phyloP scores from a whole-genome alignment of 441 rosid genomes.

The Populus hybrid region DNA sequence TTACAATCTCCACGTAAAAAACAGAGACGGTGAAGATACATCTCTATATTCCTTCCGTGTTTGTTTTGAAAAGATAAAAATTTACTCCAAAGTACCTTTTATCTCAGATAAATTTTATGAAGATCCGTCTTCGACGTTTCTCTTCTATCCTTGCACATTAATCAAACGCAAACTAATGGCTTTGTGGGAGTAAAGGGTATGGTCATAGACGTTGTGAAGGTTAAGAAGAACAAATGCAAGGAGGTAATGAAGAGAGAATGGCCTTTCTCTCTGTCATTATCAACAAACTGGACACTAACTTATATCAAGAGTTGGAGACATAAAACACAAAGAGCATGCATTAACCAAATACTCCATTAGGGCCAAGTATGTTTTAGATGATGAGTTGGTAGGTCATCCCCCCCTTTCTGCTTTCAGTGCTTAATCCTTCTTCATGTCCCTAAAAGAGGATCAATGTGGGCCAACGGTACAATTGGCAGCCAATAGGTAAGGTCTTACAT shows the following conservation, averaged over 20 bases:
- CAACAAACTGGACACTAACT: not conserved
- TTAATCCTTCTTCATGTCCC: not conserved
- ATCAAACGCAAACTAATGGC: not conserved
- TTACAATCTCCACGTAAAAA: too few species aligned
- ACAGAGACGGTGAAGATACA: too few species aligned
- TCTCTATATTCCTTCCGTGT: too few species aligned
- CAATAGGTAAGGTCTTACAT: not conserved
- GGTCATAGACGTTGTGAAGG: not conserved
- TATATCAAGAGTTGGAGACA: not conserved
- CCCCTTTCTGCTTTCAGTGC: not conserved
- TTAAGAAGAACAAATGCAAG: not conserved
- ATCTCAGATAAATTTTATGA: not conserved
- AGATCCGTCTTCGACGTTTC: too few species aligned
- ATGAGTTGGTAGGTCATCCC: not conserved
- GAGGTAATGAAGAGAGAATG: not conserved
- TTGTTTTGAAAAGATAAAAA: too few species aligned
- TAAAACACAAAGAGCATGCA: not conserved
- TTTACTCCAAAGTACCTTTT: too few species aligned
- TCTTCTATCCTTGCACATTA: not conserved
- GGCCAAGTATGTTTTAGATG: too few species aligned
- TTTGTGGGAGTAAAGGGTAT: not conserved
- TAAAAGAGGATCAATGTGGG: not conserved
- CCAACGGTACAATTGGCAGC: not conserved
- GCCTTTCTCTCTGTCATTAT: not conserved
- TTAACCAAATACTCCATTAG: not conserved